phyloP scores from a whole-genome alignment of 148 eudicot species.

The Spergularia marina region DNA sequence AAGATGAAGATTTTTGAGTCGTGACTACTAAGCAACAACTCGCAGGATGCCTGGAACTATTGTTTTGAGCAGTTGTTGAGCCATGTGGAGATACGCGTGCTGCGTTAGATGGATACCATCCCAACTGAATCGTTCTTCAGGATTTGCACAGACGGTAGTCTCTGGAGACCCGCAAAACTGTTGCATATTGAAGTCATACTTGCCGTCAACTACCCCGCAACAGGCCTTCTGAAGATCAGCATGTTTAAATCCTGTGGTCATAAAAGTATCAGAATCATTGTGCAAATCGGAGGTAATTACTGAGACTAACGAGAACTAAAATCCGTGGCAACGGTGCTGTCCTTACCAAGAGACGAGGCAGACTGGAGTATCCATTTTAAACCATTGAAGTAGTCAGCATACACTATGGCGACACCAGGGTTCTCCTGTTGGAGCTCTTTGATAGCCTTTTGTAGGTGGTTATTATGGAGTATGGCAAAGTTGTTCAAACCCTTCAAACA shows the following conservation, averaged over 20 bases:
- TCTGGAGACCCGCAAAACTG: conserved; percentile 9
- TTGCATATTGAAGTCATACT: conserved; percentile 3
- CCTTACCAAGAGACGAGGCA: conserved; percentile 27
- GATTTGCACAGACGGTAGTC: background rate
- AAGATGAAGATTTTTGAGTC: too few relatives aligned
- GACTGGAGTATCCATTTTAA: conserved; percentile 16
- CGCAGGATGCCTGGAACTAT: background rate
- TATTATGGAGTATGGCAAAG: conserved; percentile 17
- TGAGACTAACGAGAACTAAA: background rate
- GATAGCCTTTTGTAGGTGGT: conserved; percentile 16
- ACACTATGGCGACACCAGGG: conserved; percentile 17
- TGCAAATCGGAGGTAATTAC: background rate
- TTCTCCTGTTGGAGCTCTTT: conserved; percentile 15
- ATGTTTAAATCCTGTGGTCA: conserved; percentile 22
- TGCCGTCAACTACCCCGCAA: conserved; percentile 23
- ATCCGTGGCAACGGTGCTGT: background rate
- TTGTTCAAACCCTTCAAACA: conserved; percentile 23
- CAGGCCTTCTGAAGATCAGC: conserved; percentile 20
- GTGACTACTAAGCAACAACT: background rate
- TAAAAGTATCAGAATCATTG: background rate
- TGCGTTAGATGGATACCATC: conserved; percentile 22
- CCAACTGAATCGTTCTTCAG: conserved; percentile 11
- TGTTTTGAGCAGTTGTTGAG: background rate
- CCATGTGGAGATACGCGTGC: conserved; percentile 16
- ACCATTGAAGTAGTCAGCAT: conserved; percentile 26